Evolutionary conservation across 192 early-diverging fungal genomes (phyloP).

Genomic region (Rhizoclosmatium sp.): DNA sequence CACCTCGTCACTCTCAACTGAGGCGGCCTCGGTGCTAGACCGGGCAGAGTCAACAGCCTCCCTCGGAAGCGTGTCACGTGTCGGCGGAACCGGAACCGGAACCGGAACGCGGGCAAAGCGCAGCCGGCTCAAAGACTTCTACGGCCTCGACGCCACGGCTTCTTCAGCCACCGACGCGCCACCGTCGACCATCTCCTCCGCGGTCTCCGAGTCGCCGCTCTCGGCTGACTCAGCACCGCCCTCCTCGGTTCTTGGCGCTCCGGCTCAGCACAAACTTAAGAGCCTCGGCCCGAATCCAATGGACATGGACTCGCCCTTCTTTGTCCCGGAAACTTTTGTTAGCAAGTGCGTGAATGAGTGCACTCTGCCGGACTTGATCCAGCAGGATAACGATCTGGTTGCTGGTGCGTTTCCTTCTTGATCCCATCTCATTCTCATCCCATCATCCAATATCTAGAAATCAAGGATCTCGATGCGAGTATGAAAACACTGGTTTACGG

Average conservation of each 20-base stretch:
- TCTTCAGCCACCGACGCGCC: slow-evolving; percentile 8
- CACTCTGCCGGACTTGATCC: slow-evolving; percentile 72
- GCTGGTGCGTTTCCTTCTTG: slow-evolving; percentile 50
- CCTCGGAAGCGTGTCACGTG: too few relatives aligned
- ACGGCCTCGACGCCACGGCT: not conserved
- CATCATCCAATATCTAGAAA: slow-evolving; percentile 52
- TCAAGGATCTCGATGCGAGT: slow-evolving; percentile 90
- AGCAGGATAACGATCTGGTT: slow-evolving; percentile 78
- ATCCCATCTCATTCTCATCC: not conserved
- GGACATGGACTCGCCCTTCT: slow-evolving; percentile 75
- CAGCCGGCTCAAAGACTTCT: slow-evolving; percentile 16
- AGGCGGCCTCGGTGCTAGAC: not conserved
- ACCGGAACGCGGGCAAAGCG: not conserved
- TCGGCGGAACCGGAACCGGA: too few relatives aligned
- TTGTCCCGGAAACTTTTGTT: slow-evolving; percentile 81
- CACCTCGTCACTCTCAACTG: not conserved
- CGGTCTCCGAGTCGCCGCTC: not conserved
- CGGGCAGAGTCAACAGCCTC: too few relatives aligned
- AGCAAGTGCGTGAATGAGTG: slow-evolving; percentile 76
- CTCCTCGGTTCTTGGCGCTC: not conserved
- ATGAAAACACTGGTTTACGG: slow-evolving; percentile 99
- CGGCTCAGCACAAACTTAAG: slow-evolving; percentile 15
- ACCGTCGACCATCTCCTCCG: slow-evolving; percentile 14
- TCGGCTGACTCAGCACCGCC: not conserved
- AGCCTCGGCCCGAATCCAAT: slow-evolving; percentile 62